Percentiles rank a stretch among this genome's conserved stretches.
phyloP scores from a whole-genome alignment of 2,329 filamentous ascomycete species.

The Exophiala sideris region DNA sequence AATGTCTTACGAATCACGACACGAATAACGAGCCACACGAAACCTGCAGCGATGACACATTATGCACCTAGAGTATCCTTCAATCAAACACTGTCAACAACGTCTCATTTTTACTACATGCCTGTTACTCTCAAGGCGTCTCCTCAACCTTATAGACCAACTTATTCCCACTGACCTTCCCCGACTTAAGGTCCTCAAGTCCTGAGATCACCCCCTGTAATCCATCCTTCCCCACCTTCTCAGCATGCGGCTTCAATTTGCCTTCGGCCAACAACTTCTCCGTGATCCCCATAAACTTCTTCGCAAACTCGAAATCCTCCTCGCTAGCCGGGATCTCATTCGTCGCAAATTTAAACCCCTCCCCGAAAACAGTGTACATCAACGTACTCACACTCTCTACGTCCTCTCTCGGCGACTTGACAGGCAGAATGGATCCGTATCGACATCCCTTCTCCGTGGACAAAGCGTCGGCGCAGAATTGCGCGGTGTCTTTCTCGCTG shows the following conservation, averaged over 20 bases:
- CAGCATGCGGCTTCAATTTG: conserved; percentile 45
- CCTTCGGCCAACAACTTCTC: conserved; percentile 41
- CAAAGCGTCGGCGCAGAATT: conserved; percentile 36
- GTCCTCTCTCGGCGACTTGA: conserved; percentile 33
- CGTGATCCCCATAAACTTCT: conserved; percentile 40
- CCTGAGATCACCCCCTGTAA: conserved; percentile 47
- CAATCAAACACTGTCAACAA: no score
- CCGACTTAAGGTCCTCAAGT: conserved; percentile 42
- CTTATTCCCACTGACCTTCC: conserved; percentile 48
- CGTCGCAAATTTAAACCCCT: conserved; percentile 28
- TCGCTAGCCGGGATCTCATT: conserved; percentile 20
- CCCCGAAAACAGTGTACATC: conserved; percentile 36
- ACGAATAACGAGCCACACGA: no score
- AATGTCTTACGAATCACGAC: no score
- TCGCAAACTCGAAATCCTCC: conserved; percentile 42
- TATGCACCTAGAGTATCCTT: no score
- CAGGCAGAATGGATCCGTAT: conserved; percentile 32
- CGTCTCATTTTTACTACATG: no score
- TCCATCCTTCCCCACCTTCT: conserved; percentile 40
- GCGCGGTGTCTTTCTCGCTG: conserved; percentile 28
- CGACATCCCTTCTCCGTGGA: conserved; percentile 31
- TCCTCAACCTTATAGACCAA: conserved; percentile 44
- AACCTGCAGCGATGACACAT: no score
- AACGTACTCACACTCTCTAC: conserved; percentile 34
- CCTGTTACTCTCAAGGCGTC: conserved; percentile 10